Evolutionary conservation across 805 yeast species (phyloP).

Genomic region (Teunomyces atbi): DNA sequence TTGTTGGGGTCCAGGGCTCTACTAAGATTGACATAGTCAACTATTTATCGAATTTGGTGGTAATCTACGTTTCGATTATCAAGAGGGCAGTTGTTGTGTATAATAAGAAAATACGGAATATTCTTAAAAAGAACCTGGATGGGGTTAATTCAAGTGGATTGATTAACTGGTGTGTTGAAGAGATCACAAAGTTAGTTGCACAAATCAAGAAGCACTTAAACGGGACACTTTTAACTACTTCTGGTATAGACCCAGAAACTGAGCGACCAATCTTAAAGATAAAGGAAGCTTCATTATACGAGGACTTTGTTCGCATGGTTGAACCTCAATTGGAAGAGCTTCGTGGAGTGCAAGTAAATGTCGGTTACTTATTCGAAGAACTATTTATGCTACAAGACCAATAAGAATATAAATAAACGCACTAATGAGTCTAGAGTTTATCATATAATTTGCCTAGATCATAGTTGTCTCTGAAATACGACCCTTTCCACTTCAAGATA

Average conservation of each 20-base stretch:
- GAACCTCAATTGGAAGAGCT: conserved; percentile 60
- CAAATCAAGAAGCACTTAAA: conserved; percentile 65
- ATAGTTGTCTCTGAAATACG: conserved; percentile 60
- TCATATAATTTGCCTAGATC: conserved; percentile 60
- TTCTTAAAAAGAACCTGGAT: conserved; percentile 27
- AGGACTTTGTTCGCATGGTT: conserved; percentile 53
- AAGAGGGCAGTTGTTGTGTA: conserved; percentile 54
- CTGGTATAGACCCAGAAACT: conserved; percentile 22
- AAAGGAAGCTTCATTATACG: conserved; percentile 26
- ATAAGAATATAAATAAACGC: neutral
- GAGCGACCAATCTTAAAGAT: conserved; percentile 28
- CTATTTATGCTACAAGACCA: conserved; percentile 17
- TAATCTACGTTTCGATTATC: conserved; percentile 36
- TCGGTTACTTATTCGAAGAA: conserved; percentile 63
- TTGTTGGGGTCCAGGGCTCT: conserved; percentile 41
- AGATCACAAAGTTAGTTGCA: conserved; percentile 57
- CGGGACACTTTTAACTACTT: conserved; percentile 54
- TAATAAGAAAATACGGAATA: conserved; percentile 29
- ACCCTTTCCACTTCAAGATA: conserved; percentile 53
- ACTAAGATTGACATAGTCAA: conserved; percentile 43
- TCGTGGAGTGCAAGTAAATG: conserved; percentile 66
- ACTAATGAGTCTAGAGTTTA: conserved; percentile 25
- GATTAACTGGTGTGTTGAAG: conserved; percentile 74
- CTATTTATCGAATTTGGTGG: conserved; percentile 38
- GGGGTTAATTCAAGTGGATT: conserved; percentile 49